These are phyloP conservation scores for Thymus mandschuricus DNA, from an alignment of 257 asterid species.

Conservation along the genomic window DNA sequence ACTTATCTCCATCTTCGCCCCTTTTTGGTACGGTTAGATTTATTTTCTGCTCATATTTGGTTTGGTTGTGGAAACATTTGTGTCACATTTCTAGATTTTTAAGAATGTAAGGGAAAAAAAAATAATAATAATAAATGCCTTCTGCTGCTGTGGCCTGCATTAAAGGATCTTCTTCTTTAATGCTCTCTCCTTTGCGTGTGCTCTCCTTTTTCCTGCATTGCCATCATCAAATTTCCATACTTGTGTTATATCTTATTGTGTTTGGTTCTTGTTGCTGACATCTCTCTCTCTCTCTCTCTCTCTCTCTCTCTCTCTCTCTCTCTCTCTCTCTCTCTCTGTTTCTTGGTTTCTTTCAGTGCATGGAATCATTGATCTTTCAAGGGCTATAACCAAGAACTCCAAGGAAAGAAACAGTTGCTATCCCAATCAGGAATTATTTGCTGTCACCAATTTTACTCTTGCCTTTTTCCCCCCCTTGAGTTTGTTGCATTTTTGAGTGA, in stretches of 20 bases:
- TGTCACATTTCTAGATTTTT: conserved; percentile 31
- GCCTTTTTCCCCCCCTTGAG: background rate
- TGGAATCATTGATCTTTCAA: conserved; percentile 50
- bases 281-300: conserved; percentile 21
- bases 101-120: conserved; percentile 34
- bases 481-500: conserved; percentile 13
- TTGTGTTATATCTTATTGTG: conserved; percentile 27
- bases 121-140: conserved; percentile 30
- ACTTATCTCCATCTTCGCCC: conserved; percentile 33
- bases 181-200: conserved; percentile 59
- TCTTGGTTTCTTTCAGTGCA: conserved; percentile 58
- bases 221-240: conserved; percentile 43
- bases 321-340: conserved; percentile 33
- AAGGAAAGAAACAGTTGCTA: conserved; percentile 29
- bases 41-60: conserved; percentile 40
- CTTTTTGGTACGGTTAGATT: conserved; percentile 28
- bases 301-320: conserved; percentile 30
- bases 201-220: conserved; percentile 40
- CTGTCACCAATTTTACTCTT: conserved; percentile 20
- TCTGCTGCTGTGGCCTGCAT: conserved; percentile 27
- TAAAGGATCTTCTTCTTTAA: conserved; percentile 42
- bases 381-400: conserved; percentile 32
- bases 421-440: conserved; percentile 34
- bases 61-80: conserved; percentile 50
- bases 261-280: conserved; percentile 53